Percentiles rank a stretch among this genome's conserved stretches.
Evolutionary conservation across 2,329 filamentous ascomycete genomes (phyloP).

Genomic region (Talaromyces sp.): DNA sequence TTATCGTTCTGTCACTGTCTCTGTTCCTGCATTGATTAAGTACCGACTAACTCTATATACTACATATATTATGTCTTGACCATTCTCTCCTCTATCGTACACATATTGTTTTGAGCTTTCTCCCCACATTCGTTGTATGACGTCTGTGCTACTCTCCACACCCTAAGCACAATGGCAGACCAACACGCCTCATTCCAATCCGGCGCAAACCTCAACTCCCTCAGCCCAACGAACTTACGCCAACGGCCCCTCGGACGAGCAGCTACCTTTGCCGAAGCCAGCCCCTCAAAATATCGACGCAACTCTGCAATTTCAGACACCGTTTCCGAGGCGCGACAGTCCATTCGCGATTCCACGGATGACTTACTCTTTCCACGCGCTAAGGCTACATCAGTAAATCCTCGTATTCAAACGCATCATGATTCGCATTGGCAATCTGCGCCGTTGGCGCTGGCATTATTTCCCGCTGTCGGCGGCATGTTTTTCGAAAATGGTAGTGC

Average conservation of each 20-base stretch:
- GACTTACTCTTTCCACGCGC: conserved; percentile 63
- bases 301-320: conserved; percentile 79
- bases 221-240: conserved; percentile 27
- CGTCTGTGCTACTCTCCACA: neutral
- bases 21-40: neutral
- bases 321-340: conserved; percentile 63
- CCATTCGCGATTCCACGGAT: conserved; percentile 64
- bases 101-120: neutral
- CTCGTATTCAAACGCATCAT: conserved; percentile 43
- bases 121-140: conserved; percentile 1
- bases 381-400: conserved; percentile 26
- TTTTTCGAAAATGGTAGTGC: conserved; percentile 81
- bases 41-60: neutral
- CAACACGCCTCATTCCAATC: conserved; percentile 21
- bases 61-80: neutral
- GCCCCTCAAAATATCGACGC: conserved; percentile 49
- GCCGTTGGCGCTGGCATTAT: conserved; percentile 77
- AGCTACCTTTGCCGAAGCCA: conserved; percentile 36
- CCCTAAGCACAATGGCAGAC: conserved; percentile 12
- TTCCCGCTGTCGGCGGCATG: conserved; percentile 81
- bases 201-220: conserved; percentile 19
- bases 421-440: conserved; percentile 71
- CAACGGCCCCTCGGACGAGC: conserved; percentile 37
- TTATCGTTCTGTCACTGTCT: neutral
- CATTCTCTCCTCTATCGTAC: neutral